Evolutionary conservation across 176 grass and related monocot genomes (phyloP).

Genomic region (Phragmites australis): DNA sequence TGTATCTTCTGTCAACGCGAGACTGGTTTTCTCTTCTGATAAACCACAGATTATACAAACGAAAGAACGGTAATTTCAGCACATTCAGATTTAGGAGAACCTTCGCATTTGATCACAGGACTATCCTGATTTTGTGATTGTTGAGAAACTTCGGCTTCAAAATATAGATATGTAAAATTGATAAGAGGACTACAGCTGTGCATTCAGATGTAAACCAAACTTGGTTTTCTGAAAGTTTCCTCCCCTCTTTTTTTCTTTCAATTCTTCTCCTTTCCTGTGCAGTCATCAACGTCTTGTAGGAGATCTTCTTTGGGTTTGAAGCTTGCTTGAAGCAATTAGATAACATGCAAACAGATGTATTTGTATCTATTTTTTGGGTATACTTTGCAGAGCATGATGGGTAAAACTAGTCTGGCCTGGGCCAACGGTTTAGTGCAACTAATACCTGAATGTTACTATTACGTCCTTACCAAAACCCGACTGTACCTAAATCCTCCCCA

Average conservation of each 20-base stretch:
- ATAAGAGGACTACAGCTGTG: background rate
- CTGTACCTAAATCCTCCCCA: background rate
- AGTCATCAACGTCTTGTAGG: background rate
- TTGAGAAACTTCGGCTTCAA: conserved; percentile 16
- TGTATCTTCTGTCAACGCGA: background rate
- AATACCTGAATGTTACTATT: conserved; percentile 17
- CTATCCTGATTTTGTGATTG: background rate
- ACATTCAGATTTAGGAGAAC: conserved; percentile 12
- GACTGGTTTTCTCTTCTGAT: background rate
- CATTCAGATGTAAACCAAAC: background rate
- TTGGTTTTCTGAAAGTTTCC: background rate
- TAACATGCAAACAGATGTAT: background rate
- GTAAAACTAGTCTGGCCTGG: background rate
- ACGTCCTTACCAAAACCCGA: conserved; percentile 15
- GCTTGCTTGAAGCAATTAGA: conserved; percentile 28
- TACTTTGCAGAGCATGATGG: background rate
- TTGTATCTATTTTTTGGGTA: background rate
- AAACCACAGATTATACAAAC: background rate
- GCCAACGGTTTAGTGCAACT: conserved; percentile 35
- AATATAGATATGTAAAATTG: background rate
- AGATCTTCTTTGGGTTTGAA: conserved; percentile 1
- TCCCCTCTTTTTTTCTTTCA: background rate
- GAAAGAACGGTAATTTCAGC: background rate
- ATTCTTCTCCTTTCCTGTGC: background rate
- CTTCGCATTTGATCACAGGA: background rate